Percentiles rank a stretch among this genome's conserved stretches.
Evolutionary conservation across 2,329 filamentous ascomycete species (phyloP).

Genomic region (Pyricularia grisea): DNA sequence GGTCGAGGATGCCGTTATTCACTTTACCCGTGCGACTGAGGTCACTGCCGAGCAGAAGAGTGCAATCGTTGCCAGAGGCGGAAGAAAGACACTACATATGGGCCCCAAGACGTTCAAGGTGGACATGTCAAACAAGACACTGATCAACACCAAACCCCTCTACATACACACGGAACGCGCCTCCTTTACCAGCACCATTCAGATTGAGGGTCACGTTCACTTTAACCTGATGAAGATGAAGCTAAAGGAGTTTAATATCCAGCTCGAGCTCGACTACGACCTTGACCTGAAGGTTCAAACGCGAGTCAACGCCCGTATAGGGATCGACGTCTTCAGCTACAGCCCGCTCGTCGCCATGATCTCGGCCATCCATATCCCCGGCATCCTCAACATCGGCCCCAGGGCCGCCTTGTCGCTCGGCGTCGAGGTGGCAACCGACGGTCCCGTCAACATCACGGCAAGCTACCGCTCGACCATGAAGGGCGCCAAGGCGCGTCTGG

Average conservation of each 20-base stretch:
- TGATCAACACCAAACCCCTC: neutral
- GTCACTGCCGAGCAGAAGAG: neutral
- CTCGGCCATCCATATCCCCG: neutral
- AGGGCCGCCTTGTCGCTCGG: neutral
- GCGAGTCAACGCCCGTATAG: neutral
- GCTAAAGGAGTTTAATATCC: neutral
- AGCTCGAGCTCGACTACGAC: neutral
- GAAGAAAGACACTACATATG: neutral
- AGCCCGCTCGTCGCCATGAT: neutral
- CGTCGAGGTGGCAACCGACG: neutral
- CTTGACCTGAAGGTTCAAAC: neutral
- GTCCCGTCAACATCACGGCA: neutral
- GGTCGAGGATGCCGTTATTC: neutral
- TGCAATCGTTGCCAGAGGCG: neutral
- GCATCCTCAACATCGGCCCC: neutral
- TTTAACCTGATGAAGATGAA: neutral
- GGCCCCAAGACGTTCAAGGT: neutral
- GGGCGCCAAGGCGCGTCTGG: neutral
- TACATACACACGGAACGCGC: neutral
- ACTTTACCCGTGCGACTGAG: neutral
- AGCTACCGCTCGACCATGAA: neutral
- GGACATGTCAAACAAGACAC: neutral
- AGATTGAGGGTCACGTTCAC: neutral
- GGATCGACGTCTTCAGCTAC: neutral
- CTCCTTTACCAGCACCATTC: neutral